Evolutionary conservation across 148 eudicot species (phyloP).

Genomic region (Polygonum maritimum): DNA sequence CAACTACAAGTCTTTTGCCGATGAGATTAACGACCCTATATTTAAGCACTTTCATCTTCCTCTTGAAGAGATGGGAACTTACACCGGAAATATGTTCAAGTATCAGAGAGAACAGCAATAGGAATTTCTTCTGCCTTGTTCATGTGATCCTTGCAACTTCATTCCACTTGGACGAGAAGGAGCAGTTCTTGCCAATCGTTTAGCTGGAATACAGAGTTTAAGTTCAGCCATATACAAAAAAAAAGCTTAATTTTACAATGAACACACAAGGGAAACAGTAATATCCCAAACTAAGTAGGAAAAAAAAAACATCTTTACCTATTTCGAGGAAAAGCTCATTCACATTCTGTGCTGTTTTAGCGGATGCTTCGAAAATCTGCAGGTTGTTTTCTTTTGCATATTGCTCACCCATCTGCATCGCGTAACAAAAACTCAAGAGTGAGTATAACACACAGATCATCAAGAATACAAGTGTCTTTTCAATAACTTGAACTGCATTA

Average conservation of each 20-base stretch:
- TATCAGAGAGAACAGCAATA: constrained; percentile 52
- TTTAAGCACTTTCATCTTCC: neutral
- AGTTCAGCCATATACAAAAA: neutral
- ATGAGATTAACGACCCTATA: neutral
- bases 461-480: neutral
- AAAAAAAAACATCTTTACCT: constrained; percentile 20
- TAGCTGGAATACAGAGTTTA: constrained; percentile 31
- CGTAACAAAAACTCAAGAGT: neutral
- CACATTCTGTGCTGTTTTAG: constrained; percentile 61
- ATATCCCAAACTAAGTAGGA: neutral
- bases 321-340: constrained; percentile 59
- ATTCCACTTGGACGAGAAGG: constrained; percentile 37
- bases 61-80: neutral
- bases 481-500: constrained; percentile 8
- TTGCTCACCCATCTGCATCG: constrained; percentile 50
- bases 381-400: constrained; percentile 57
- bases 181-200: constrained; percentile 31
- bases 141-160: constrained; percentile 36
- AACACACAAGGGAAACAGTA: neutral
- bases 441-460: neutral
- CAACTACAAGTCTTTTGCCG: neutral
- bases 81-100: neutral
- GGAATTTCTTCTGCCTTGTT: constrained; percentile 19
- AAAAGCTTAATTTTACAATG: neutral
- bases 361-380: constrained; percentile 59